Evolutionary conservation across 495 filamentous ascomycete genomes (phyloP), one percentile per base, ranked within the genome.

Genomic region (Aspergillus bridgeri): DNA sequence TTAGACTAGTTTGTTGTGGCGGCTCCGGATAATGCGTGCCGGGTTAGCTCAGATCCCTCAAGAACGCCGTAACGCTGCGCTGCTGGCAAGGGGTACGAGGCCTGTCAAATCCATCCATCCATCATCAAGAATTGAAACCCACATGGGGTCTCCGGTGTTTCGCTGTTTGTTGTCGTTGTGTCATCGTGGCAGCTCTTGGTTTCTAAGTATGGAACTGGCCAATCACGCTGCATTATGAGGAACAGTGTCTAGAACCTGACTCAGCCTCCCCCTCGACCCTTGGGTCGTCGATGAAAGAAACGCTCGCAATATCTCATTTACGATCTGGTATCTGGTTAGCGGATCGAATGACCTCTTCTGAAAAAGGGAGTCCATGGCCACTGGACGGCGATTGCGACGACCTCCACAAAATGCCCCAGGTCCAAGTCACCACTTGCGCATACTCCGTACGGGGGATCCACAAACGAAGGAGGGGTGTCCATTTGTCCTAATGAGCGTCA

Each of bases 211-310:
- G 43, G 15, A 58, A 53, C 20, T 20, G 5, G 11, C 55, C 55
- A 57, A 57, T 57, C 38, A 42, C 15, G 20, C 4, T 53, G n/a
- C 21, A 43, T 1, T 3, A 9, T 43, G 50, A 22, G 38, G 29
- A 52, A 52, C 29, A 38, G 13, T 38, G 33, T 59, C 51, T 54
- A 59, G 57, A 59, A 59, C 51, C 13, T 59, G 45, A 59, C 19
- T 54, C 57, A 50, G 45, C 57, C 15, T 6, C 17, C 13, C 24
- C 8, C 43, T 42, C 24, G n/a, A n/a, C n/a, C 51, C 51, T 50
- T 49, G 27, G 51, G 49, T 50, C 17, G 21, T 19, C 42, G 51
- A 44, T 47, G 22, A 23, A 27, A 44, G 42, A 42, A 43, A 44
- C n/a, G n/a, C 53, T 59, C 43, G 53, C 50, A 59, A 48, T 51